phyloP scores from a whole-genome alignment of 1,139 yeast species.

The Geotrichum histeridarum region DNA sequence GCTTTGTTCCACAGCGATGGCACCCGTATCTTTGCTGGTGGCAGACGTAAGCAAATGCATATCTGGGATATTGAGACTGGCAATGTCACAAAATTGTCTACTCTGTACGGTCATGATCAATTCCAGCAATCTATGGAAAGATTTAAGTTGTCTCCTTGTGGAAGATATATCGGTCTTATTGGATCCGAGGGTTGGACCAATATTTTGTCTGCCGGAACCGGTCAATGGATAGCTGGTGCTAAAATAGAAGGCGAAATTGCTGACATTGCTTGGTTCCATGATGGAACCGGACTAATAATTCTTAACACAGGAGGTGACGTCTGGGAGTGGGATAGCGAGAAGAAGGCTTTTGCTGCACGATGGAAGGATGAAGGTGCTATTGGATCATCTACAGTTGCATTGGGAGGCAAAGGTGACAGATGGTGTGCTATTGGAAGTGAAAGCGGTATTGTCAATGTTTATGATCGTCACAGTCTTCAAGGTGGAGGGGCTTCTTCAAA shows the following conservation, averaged over 20 bases:
- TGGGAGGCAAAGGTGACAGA: constrained; percentile 73
- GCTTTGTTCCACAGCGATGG: constrained; percentile 59
- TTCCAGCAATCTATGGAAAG: constrained; percentile 85
- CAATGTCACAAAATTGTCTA: constrained; percentile 73
- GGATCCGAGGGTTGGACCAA: constrained; percentile 93
- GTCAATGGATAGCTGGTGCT: constrained; percentile 82
- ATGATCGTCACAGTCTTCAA: constrained; percentile 50
- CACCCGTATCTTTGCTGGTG: constrained; percentile 70
- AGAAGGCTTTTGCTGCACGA: constrained; percentile 49
- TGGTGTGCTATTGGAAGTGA: constrained; percentile 88
- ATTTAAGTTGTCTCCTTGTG: constrained; percentile 66
- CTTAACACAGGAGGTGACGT: constrained; percentile 80
- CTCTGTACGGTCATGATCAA: constrained; percentile 87
- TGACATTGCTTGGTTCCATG: constrained; percentile 66
- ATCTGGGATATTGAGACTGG: constrained; percentile 81
- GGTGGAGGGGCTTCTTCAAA: constrained; percentile 18
- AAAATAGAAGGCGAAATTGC: constrained; percentile 78
- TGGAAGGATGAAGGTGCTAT: constrained; percentile 90
- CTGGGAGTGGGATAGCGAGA: constrained; percentile 72
- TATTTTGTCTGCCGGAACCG: constrained; percentile 65
- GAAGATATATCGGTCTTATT: constrained; percentile 64
- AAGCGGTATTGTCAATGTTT: constrained; percentile 85
- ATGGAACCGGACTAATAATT: constrained; percentile 53
- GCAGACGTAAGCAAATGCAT: constrained; percentile 87
- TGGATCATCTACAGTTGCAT: constrained; percentile 69